These are phyloP conservation scores for Lactarius tabidus DNA, from an alignment of 768 basidiomycete genomes.

Conservation along the genomic window DNA sequence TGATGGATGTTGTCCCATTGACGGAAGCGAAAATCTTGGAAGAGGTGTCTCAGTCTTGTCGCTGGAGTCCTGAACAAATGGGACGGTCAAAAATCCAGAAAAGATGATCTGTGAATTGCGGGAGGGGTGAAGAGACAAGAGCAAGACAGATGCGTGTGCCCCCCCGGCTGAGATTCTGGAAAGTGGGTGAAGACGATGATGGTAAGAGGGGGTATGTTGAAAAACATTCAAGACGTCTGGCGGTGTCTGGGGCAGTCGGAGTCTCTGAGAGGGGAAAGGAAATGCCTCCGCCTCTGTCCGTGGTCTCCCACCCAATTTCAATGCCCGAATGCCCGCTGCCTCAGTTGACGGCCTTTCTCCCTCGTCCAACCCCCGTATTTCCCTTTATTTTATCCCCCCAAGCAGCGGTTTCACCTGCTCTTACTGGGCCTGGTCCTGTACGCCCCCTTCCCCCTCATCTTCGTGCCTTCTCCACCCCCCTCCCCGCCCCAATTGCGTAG, in stretches of 20 bases:
- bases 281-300: background rate
- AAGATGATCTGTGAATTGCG: background rate
- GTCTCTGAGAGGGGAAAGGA: background rate
- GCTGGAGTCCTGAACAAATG: background rate
- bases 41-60: background rate
- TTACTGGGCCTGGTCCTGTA: too few relatives aligned
- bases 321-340: constrained; percentile 13
- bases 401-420: background rate
- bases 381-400: background rate
- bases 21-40: background rate
- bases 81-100: constrained; percentile 18
- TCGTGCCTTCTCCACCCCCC: background rate
- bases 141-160: background rate
- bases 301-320: background rate
- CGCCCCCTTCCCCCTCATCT: background rate
- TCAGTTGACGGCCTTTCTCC: background rate
- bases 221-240: background rate
- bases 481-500: background rate
- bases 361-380: background rate
- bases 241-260: background rate
- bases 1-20: background rate
- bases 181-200: background rate
- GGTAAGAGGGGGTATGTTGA: background rate
- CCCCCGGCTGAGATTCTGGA: background rate
- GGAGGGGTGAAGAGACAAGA: constrained; percentile 3